A percentile compares a stretch with the other conserved stretches of the same genome.
Conservation (phyloP, 2,329 filamentous ascomycete species). For the Ceratocystis cubensis region DNA sequence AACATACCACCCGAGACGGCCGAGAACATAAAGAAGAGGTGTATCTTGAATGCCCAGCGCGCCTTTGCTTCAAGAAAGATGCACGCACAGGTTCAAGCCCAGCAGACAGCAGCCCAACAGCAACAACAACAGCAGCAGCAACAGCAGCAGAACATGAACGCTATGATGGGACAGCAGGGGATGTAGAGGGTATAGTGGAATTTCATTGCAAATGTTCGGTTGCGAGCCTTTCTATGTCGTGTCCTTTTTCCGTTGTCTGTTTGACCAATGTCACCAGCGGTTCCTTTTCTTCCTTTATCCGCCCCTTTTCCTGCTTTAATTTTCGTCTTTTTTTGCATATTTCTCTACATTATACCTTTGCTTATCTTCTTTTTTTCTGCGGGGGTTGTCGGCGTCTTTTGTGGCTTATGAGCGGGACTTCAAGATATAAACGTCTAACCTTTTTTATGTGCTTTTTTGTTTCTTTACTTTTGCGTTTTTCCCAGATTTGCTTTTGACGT, state of each 20-base stretch:
- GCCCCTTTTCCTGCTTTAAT: constrained; percentile 20
- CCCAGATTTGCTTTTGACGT: background rate
- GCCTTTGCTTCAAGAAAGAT: constrained; percentile 28
- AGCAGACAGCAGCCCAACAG: constrained; percentile 28
- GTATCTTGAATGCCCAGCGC: constrained; percentile 31
- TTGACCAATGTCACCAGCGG: background rate
- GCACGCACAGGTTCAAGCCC: constrained; percentile 27
- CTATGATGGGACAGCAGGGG: constrained; percentile 41
- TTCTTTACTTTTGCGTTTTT: constrained; percentile 18
- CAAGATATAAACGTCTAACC: background rate
- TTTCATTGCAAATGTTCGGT: background rate
- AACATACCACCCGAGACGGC: constrained; percentile 37
- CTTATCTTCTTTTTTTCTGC: background rate
- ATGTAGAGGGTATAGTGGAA: constrained; percentile 30
- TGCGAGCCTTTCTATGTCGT: background rate
- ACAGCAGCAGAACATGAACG: constrained; percentile 36
- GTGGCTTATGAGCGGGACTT: background rate
- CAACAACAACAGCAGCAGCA: constrained; percentile 14
- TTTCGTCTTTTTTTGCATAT: background rate
- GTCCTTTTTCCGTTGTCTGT: constrained; percentile 3
- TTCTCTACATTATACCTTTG: constrained; percentile 10
- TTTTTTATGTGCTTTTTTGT: constrained; percentile 6
- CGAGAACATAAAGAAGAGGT: constrained; percentile 35
- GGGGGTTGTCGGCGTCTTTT: constrained; percentile 12
- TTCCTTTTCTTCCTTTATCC: background rate